A percentile compares a stretch with the other conserved stretches of the same genome.
Evolutionary conservation across 1,284 basidiomycete genomes (phyloP).

Genomic region (Microbotryomycetes sp.): DNA sequence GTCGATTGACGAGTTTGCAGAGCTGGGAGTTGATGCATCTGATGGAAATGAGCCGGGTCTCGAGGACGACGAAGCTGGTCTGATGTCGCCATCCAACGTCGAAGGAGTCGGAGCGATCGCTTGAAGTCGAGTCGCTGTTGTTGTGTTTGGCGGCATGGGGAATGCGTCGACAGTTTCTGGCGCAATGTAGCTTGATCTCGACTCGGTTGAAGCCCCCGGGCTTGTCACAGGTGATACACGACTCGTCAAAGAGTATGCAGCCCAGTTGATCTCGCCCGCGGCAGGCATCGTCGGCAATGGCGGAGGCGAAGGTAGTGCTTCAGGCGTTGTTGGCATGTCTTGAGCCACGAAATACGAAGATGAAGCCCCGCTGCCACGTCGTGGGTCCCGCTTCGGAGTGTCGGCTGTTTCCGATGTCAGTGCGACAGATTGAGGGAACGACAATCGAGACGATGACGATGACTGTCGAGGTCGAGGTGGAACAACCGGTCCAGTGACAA

Average conservation of each 20-base stretch:
- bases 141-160: background rate
- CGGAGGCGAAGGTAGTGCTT: background rate
- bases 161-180: conserved; percentile 3
- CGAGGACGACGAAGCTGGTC: background rate
- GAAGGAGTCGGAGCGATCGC: background rate
- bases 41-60: background rate
- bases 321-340: background rate
- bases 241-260: background rate
- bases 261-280: background rate
- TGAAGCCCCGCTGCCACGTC: background rate
- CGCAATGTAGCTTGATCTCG: background rate
- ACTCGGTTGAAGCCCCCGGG: background rate
- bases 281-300: background rate
- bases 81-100: background rate
- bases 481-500: background rate
- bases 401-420: background rate
- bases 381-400: background rate
- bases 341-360: conserved; percentile 2
- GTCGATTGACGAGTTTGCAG: background rate
- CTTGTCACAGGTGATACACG: background rate
- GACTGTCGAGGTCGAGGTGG: background rate
- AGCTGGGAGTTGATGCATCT: conserved; percentile 3
- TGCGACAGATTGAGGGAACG: conserved; percentile 15
- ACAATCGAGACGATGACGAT: conserved; percentile 1
- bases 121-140: background rate